Evolutionary conservation across 1,284 basidiomycete genomes (phyloP).

Genomic region (Malassezia sp.): DNA sequence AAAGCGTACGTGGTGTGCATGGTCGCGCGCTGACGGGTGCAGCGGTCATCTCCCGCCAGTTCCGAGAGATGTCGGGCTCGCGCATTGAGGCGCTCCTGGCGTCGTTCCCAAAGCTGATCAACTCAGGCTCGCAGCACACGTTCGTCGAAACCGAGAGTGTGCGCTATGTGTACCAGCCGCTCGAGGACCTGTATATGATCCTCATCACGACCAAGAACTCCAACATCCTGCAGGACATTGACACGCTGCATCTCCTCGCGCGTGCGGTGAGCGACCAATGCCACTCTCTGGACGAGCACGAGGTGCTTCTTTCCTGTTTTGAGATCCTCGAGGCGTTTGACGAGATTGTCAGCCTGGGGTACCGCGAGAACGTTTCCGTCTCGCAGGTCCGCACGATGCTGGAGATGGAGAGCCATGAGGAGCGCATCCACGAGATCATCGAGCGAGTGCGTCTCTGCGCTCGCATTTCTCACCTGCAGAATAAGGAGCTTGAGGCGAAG

Average conservation of each 20-base stretch:
- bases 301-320: slow-evolving; percentile 83
- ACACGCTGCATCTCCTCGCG: slow-evolving; percentile 84
- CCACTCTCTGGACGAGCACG: slow-evolving; percentile 67
- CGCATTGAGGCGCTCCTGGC: slow-evolving; percentile 89
- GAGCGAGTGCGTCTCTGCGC: no score
- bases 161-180: slow-evolving; percentile 93
- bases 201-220: slow-evolving; percentile 96
- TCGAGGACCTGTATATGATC: slow-evolving; percentile 95
- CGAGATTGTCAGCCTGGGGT: slow-evolving; percentile 87
- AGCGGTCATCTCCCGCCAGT: slow-evolving; percentile 95
- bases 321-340: slow-evolving; percentile 92
- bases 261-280: slow-evolving; percentile 80
- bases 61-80: slow-evolving; percentile 80
- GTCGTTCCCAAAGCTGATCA: slow-evolving; percentile 94
- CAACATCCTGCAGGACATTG: slow-evolving; percentile 96
- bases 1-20: slow-evolving; percentile 56
- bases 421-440: slow-evolving; percentile 99
- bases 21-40: slow-evolving; percentile 1
- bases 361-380: slow-evolving; percentile 82
- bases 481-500: slow-evolving; percentile 98
- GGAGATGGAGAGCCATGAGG: slow-evolving; percentile 98
- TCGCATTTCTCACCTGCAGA: no score
- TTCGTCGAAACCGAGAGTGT: slow-evolving; percentile 52
- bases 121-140: slow-evolving; percentile 92
- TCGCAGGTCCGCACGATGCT: slow-evolving; percentile 81